Base-by-base conservation (phyloP, 2,329 filamentous ascomycete species). In the Diaporthe batatas region DNA sequence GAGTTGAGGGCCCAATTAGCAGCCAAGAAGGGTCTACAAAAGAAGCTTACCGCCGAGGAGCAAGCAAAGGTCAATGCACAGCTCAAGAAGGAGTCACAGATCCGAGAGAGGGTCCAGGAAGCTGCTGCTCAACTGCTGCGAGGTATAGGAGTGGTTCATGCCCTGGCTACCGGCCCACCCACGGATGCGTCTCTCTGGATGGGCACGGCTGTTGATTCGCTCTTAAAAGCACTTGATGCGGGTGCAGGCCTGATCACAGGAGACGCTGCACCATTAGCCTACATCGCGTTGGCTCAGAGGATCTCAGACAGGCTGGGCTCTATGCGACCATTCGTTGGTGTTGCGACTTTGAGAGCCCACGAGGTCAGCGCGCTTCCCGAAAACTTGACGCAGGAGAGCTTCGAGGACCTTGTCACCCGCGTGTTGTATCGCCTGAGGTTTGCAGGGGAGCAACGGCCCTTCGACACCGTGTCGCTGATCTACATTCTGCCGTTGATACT, bases 381-480 rank as follows among this genome's bases (percentile, higher is more conserved):
- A 14, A 90, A 93, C 68, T 87, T 96, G 73, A 89, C 92, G 75
- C 87, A 93, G 75, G 96, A 98, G 79, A 90, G 93, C n/a, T 86
- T 98, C 11, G 94, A 94, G 71, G 91, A 92, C 72, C 89, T 98
- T 16, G 88, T 98, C 16, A 98, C 96, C 3, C 90, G 96, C 81
- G 91, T 98, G 1, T 85, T 99, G 6, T 98, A 98, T 81, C 92
- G 96, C 62, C 86, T 99, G 69, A 92, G 95, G 21, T 98, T 98
- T 81, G 89, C 95, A 49, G 93, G 94, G 68, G 96, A 98, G 80
- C 96, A 98, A 81, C 91, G 95, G n/a, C 95, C 96, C 0, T 95
- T 99, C 77, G 96, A 99, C 80, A 87, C 91, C 3, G 92, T 96
- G 5, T 96, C 96, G 0, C 86, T 98, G 32, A 94, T 93, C 72